Conservation (phyloP, 139 green algal genomes). For the Micractinium conductrix region DNA sequence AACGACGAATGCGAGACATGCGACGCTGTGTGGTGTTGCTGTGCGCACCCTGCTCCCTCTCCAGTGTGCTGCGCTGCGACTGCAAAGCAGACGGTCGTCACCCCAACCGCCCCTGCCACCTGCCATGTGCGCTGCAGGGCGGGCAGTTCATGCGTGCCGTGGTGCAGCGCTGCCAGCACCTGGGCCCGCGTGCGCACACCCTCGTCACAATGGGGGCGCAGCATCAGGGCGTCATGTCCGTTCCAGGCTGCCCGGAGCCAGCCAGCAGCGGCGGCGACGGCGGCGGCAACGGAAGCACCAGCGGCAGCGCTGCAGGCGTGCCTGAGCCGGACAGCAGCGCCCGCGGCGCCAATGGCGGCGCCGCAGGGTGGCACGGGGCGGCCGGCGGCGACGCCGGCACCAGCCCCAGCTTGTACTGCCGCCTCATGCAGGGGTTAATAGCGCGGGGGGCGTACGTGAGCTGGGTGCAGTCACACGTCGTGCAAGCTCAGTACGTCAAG, state of each 20-base stretch:
- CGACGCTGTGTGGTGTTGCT: not conserved
- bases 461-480: constrained; percentile 70
- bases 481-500: constrained; percentile 94
- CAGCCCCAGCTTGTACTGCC: constrained; percentile 43
- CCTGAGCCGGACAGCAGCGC: too few relatives aligned
- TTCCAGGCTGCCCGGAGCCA: constrained; percentile 68
- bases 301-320: too few relatives aligned
- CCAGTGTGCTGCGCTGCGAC: too few relatives aligned
- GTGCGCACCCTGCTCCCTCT: not conserved
- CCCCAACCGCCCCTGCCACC: too few relatives aligned
- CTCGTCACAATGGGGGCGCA: constrained; percentile 82
- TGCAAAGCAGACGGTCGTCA: too few relatives aligned
- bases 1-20: too few relatives aligned
- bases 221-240: constrained; percentile 62
- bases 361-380: too few relatives aligned
- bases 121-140: constrained; percentile 26
- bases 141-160: constrained; percentile 90
- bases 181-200: constrained; percentile 59
- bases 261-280: not conserved
- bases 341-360: too few relatives aligned
- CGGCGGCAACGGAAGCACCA: constrained; percentile 37
- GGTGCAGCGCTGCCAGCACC: constrained; percentile 80
- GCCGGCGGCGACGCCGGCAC: constrained; percentile 10
- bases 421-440: constrained; percentile 54
- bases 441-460: constrained; percentile 74